Evolutionary conservation across 1,139 yeast species (phyloP), one percentile per base, ranked within the genome.

Genomic region (Candida tropicalis): DNA sequence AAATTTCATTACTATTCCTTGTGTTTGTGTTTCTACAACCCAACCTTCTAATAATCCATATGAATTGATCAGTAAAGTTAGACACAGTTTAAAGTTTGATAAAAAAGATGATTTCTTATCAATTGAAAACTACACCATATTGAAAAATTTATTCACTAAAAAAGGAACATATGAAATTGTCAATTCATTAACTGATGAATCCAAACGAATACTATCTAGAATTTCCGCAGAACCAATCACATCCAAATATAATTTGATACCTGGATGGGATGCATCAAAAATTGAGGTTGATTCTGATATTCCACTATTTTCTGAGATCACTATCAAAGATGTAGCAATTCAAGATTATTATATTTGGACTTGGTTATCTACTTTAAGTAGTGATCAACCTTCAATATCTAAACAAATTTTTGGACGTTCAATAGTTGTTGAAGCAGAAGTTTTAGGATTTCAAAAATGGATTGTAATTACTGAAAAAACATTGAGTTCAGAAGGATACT

Each of bases 321-420:
- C 73, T 2, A 76, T 85, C 12, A 67, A 79, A 13, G 78, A 87
- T 48, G 84, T 87, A 1, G 76, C 88, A 2, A 79, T 89, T 25
- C 95, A 87, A 62, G 97, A 89, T 58, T 89, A 86, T 58, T 88
- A 84, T 56, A 87, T 88, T 23, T 89, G 96, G 96, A 80, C 96
- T 0, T 89, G 97, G 97, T 69, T 88, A 54, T 82, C 90, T 3
- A 78, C 90, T 2, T 62, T 88, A 22, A 88, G 88, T 0, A 77
- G 82, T 35, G 97, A 89, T 56, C 88, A 87, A 58, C 81, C 90
- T 0, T 70, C 75, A 31, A 65, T 69, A 24, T 79, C 83, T 53
- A 86, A 86, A 60, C 76, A 77, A 25, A 63, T 83, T 2, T 89
- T 89, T 68, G 97, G 97, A 5, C 75, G 95, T 47, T 82, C 95